Evolutionary conservation across 805 yeast genomes (phyloP).

Genomic region (Metschnikowia cerradonensis): DNA sequence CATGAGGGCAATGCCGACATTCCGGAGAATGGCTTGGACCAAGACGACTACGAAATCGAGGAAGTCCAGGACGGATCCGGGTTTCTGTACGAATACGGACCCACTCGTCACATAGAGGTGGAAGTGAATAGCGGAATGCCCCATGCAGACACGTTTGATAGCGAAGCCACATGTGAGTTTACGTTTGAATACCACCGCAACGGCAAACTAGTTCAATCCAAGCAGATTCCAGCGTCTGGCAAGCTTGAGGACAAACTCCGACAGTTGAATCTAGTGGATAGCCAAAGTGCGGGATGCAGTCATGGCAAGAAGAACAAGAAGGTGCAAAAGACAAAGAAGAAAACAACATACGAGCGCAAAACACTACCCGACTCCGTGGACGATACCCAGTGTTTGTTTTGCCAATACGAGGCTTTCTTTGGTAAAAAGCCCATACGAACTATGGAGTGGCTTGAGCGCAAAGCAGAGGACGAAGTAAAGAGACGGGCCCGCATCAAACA

Average conservation of each 20-base stretch:
- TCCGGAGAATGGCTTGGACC: constrained; percentile 14
- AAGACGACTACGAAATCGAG: constrained; percentile 38
- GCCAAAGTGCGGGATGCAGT: constrained; percentile 5
- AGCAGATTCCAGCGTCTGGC: constrained; percentile 30
- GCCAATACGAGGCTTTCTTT: constrained; percentile 50
- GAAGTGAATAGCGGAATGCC: constrained; percentile 36
- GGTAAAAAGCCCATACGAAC: constrained; percentile 48
- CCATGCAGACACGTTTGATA: constrained; percentile 25
- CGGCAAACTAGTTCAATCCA: constrained; percentile 29
- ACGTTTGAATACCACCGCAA: constrained; percentile 42
- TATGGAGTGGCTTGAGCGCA: constrained; percentile 47
- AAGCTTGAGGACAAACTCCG: constrained; percentile 38
- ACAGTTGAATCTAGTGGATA: constrained; percentile 24
- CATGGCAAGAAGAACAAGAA: constrained; percentile 14
- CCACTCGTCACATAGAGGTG: constrained; percentile 40
- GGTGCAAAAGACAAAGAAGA: constrained; percentile 11
- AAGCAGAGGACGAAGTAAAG: constrained; percentile 27
- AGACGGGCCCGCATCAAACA: constrained; percentile 30
- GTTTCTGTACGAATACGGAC: constrained; percentile 28
- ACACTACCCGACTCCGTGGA: not conserved
- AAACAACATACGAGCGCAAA: constrained; percentile 2
- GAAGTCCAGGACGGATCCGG: constrained; percentile 28
- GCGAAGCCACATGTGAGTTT: constrained; percentile 42
- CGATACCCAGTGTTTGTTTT: constrained; percentile 38
- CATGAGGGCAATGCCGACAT: constrained; percentile 30